Evolutionary conservation across 2,329 filamentous ascomycete genomes (phyloP).

Genomic region (Botrytis sinoallii): DNA sequence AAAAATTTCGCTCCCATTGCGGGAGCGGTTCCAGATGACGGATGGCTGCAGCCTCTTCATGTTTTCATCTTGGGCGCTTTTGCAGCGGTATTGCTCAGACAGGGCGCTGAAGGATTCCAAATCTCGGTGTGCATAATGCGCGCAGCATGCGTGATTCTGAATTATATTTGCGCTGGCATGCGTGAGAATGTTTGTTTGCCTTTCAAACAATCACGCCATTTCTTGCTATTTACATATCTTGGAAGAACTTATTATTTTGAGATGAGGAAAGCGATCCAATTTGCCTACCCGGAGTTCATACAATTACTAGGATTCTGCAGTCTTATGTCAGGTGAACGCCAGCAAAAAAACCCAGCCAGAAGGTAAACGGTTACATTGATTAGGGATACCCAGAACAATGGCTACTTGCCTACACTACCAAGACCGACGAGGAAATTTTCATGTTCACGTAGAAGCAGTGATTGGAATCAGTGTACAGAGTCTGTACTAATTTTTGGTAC

Average conservation of each 20-base stretch:
- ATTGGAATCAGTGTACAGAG: neutral
- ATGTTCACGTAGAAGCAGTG: neutral
- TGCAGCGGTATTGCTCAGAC: neutral
- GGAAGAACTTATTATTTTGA: neutral
- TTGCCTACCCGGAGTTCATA: neutral
- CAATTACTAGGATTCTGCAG: neutral
- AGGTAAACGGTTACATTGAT: neutral
- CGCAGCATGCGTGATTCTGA: neutral
- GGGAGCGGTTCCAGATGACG: neutral
- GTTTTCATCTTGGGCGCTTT: neutral
- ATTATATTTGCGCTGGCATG: neutral
- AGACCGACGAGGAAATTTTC: neutral
- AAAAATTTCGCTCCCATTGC: neutral
- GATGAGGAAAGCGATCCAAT: neutral
- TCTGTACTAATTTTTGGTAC: neutral
- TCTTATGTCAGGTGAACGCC: neutral
- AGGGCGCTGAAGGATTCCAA: neutral
- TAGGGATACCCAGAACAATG: neutral
- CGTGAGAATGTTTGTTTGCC: neutral
- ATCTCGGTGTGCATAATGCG: neutral
- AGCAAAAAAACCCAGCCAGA: neutral
- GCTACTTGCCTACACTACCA: neutral
- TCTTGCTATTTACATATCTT: neutral
- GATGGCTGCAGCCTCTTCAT: neutral
- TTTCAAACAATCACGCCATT: neutral